Evolutionary conservation across 1,284 basidiomycete genomes (phyloP), one percentile per base, ranked within the genome.

Genomic region (Rhizopogon hawkerae): DNA sequence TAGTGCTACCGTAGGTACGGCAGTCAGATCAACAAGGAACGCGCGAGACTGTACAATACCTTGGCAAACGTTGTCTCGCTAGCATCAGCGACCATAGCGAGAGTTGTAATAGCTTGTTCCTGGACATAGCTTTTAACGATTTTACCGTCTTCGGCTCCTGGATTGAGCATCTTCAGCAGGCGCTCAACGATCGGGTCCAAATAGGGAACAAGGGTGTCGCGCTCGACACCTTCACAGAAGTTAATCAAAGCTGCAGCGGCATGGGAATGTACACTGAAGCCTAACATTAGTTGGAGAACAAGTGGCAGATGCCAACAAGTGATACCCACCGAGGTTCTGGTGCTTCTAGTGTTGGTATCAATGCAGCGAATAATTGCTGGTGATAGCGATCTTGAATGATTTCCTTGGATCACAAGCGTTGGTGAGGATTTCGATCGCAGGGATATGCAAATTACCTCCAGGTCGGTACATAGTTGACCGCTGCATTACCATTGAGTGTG

Each of bases 201-300:
- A 62, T 88, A 89, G 0, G 83, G 83, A 0, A 84, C 58, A 2
- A 90, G 75, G 0, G 78, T 81, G 14, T 84, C 76, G n/a, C 79
- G 74, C 55, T 81, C 82, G 29, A 87, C 84, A 35, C 85, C 85
- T 62, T 91, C 85, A 65, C 87, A 92, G 66, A 92, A 92, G 64
- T 92, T 92, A 60, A 91, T 89, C n/a, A 92, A 72, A 0, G 87
- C 87, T 0, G 89, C 84, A 0, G 88, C 87, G 0, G 89, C 87
- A 57, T 92, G 90, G 0, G 87, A 75, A 53, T 89, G 87, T 0
- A 92, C 89, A 26, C 89, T 89, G 46, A 47, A 38, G 39, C 6
- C 10, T 9, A 38, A 52, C 53, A 14, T 33, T 23, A 13, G 16
- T 39, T 9, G 18, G 33, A 14, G 18, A 10, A 11, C 36, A 45